Conservation (phyloP, 129 eudicot species). For the Apium graveolens region DNA sequence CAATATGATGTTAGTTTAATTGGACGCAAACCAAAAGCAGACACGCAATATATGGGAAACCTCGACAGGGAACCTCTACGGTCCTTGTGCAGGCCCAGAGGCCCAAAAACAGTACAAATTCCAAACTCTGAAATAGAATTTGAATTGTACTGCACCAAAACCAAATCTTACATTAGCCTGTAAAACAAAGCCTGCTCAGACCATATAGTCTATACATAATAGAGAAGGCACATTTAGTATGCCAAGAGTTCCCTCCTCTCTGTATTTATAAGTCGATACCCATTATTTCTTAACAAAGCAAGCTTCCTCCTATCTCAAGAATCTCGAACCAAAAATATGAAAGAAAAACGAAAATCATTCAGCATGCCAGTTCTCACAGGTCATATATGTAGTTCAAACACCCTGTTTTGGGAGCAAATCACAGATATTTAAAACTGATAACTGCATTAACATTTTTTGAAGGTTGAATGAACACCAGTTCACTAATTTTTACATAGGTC, state of each 20-base stretch:
- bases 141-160: background rate
- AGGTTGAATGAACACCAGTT: background rate
- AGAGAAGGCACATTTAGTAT: too few relatives aligned
- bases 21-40: background rate
- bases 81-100: background rate
- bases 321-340: too few relatives aligned
- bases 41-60: background rate
- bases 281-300: background rate
- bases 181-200: too few relatives aligned
- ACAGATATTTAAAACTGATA: background rate
- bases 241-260: too few relatives aligned
- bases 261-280: too few relatives aligned
- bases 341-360: background rate
- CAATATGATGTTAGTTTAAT: background rate
- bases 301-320: background rate
- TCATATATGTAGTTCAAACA: background rate
- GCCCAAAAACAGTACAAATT: background rate
- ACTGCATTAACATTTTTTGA: background rate
- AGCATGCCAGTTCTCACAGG: background rate
- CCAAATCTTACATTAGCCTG: too few relatives aligned
- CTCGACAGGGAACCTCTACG: too few relatives aligned
- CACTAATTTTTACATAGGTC: too few relatives aligned
- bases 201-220: too few relatives aligned
- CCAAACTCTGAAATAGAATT: background rate
- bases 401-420: background rate